Evolutionary conservation across 768 basidiomycete species (phyloP).

Genomic region (Russula compacta): DNA sequence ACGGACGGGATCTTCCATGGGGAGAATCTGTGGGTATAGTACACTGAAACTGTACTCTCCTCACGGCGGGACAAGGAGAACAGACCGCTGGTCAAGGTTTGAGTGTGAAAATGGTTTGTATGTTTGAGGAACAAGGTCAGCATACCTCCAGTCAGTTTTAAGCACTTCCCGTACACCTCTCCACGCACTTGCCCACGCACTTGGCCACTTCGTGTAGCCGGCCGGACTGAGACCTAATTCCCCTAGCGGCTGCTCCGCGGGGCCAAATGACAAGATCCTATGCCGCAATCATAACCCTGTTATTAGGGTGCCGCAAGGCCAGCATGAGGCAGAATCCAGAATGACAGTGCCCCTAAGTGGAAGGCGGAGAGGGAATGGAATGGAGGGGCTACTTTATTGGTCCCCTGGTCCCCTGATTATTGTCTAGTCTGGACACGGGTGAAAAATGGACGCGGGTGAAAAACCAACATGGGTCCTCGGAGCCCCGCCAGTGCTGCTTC

Average conservation of each 20-base stretch:
- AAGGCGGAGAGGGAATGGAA: too few relatives aligned
- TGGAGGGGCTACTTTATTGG: too few relatives aligned
- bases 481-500: neutral
- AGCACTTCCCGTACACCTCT: neutral
- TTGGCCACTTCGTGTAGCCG: too few relatives aligned
- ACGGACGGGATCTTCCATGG: constrained; percentile 14
- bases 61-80: neutral
- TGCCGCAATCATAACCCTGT: neutral
- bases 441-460: too few relatives aligned
- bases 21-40: neutral
- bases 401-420: too few relatives aligned
- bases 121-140: neutral
- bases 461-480: neutral
- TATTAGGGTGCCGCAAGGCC: neutral
- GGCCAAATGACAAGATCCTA: neutral
- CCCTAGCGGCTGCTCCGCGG: neutral
- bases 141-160: neutral
- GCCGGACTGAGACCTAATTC: too few relatives aligned
- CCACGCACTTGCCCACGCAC: too few relatives aligned
- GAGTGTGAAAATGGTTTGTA: neutral
- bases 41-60: neutral
- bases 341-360: neutral
- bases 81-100: neutral
- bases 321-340: neutral
- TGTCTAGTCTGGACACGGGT: too few relatives aligned